Evolutionary conservation across 176 grass and related monocot species (phyloP).

Genomic region (Oryza australiensis): DNA sequence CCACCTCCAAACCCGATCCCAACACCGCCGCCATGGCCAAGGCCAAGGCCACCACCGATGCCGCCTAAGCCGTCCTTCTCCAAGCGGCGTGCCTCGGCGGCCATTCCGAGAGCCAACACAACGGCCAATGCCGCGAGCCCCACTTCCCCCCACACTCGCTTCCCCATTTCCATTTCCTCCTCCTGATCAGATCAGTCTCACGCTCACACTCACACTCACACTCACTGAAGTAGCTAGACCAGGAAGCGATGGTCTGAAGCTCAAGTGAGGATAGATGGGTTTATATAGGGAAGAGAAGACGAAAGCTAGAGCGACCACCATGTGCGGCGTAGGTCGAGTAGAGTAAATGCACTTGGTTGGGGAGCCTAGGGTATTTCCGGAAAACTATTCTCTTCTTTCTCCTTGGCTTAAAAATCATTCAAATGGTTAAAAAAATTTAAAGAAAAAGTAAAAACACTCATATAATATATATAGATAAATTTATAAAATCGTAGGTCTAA

Average conservation of each 20-base stretch:
- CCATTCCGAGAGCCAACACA: constrained; percentile 5
- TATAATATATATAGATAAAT: too few relatives aligned
- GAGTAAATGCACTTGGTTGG: constrained; percentile 22
- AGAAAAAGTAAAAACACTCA: too few relatives aligned
- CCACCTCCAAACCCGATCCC: constrained; percentile 5
- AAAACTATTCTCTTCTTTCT: too few relatives aligned
- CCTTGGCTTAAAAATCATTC: too few relatives aligned
- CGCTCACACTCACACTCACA: neutral
- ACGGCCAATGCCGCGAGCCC: constrained; percentile 22
- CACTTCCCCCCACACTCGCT: neutral
- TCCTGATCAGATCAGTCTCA: neutral
- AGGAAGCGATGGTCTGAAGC: neutral
- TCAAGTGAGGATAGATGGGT: neutral
- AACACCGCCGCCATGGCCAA: neutral
- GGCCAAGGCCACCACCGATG: neutral
- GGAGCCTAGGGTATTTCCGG: too few relatives aligned
- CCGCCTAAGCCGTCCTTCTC: constrained; percentile 45
- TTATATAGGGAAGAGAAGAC: constrained; percentile 28
- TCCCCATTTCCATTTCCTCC: neutral
- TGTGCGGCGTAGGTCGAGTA: neutral
- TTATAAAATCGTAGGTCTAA: too few relatives aligned
- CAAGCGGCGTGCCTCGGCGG: constrained; percentile 31
- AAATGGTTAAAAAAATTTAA: too few relatives aligned
- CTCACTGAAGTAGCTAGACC: neutral
- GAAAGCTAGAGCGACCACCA: neutral